Base-by-base conservation (phyloP, 768 basidiomycete genomes). In the Hericium alpestre region DNA sequence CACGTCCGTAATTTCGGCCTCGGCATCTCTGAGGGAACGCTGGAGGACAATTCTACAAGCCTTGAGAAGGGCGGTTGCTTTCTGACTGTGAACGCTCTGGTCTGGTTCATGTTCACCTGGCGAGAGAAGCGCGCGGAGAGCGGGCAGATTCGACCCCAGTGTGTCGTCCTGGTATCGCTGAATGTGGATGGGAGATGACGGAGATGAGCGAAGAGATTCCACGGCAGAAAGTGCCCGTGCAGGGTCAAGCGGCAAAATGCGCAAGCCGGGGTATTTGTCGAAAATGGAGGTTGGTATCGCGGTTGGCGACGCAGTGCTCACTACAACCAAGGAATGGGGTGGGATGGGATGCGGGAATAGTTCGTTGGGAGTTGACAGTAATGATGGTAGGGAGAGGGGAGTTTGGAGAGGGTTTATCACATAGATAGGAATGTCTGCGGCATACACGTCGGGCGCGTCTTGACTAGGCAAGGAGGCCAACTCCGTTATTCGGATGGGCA, bases 141-240 rank as follows among this genome's bases (percentile, higher is more conserved):
- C 16, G 32, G 50, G 56, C 10, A 63, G 55, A n/a, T 75, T 72
- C 18, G 87, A 90, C 7, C 72, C 77, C 22, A 79, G 65, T 57
- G 79, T 82, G 9, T 81, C 76, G 59, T 81, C 76, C 64, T 87
- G 85, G 67, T 82, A 90, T 57, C 71, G 73, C 58, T 87, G 82
- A 13, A 90, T 74, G 37, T 79, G 75, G 2, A 72, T 62, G 13
- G 79, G 59, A 1, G 80, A 80, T 4, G 67, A 68, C 0, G 78
- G 72, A 46, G 79, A 69, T 9, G 73, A 62, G 58, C 73, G 76
- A 38, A 90, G 69, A 23, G 71, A 61, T 37, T 69, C 69, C 6
- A 85, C 71, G 2, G 83, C 87, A 1, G 67, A 66, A 11, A 83
- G 57, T 0, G 87, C 87, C 39, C 81, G 81, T 47, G 67, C 61